Base-by-base conservation (phyloP, 768 basidiomycete species). In the Suillus clintonianus region DNA sequence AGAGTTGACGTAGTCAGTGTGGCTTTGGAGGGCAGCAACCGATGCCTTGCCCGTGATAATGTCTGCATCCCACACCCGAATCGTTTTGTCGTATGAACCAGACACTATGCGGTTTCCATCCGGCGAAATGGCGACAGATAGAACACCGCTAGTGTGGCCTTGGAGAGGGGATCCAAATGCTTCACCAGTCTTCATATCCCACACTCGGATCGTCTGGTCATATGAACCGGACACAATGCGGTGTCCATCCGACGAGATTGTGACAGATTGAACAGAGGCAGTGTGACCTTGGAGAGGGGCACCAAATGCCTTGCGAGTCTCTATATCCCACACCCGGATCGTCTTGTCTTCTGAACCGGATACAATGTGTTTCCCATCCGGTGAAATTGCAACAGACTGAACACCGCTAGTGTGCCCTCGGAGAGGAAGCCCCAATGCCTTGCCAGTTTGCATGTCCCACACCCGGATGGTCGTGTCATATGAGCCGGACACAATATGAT, bases 371-470 rank as follows among this genome's bases (percentile, higher is more conserved):
- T 22, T 42, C 1, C 57, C n/a, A 32, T 62, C 32, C 2, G 42
- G 42, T 0, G 30, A 57, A 24, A 61, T 42, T 17, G 54, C 53
- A 19, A 62, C 54, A 3, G 61, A 39, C 2, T 1, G 6, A n/a
- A 62, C 6, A 0, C 0, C 1, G 5, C n/a, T 24, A 14, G 4
- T 30, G 53, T 66, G 65, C 0, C 57, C 65, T 24, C 7, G 13
- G n/a, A 66, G 67, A 2, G 64, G 67, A 1, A 63, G 67, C 51
- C 45, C 55, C 62, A 76, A 51, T 10, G 67, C 63, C 24, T 66
- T 66, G 4, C 60, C 37, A 34, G 69, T 74, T 10, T 47, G 59
- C 59, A 60, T 34, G 34, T 74, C 39, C 66, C 66, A 67, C 24
- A 67, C 14, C 17, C 66, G 57, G 9, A 67, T 41, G 1, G 65